Conservation (phyloP, 2,329 filamentous ascomycete genomes). For the Curvularia sp. region DNA sequence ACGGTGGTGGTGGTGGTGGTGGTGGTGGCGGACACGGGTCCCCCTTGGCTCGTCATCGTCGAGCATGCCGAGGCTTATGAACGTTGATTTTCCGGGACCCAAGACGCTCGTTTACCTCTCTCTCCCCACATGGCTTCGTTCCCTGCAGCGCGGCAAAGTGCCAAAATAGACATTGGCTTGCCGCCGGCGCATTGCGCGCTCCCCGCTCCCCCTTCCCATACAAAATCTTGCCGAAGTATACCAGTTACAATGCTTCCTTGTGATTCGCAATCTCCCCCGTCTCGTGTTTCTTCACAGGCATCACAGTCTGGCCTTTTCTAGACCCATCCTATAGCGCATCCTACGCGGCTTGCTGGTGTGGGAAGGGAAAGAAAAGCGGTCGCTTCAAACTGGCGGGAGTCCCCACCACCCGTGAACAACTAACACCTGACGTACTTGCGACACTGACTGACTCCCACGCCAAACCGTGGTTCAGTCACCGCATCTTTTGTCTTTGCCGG, state of each 20-base stretch:
- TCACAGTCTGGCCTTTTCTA: slow-evolving; percentile 2
- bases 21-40: too few species aligned
- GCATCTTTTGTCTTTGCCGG: slow-evolving; percentile 16
- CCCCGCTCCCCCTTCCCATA: too few species aligned
- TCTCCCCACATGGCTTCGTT: slow-evolving; percentile 12
- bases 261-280: background rate
- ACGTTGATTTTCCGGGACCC: slow-evolving; percentile 7
- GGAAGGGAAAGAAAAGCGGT: slow-evolving; percentile 2
- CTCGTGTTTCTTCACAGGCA: background rate
- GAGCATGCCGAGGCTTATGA: background rate
- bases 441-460: slow-evolving; percentile 3
- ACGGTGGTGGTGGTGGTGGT: too few species aligned
- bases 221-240: slow-evolving; percentile 2
- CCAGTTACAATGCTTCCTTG: background rate
- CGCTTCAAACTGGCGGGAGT: slow-evolving; percentile 3
- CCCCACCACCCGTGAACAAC: slow-evolving; percentile 8
- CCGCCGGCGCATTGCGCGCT: background rate
- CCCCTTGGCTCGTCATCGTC: slow-evolving; percentile 5
- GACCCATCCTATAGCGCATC: slow-evolving; percentile 3
- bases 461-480: slow-evolving; percentile 22
- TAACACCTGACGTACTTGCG: slow-evolving; percentile 13
- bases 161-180: slow-evolving; percentile 9
- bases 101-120: slow-evolving; percentile 1
- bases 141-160: slow-evolving; percentile 10
- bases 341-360: background rate